phyloP scores from a whole-genome alignment of 2,329 filamentous ascomycete genomes.

The Colletotrichum abscissum region DNA sequence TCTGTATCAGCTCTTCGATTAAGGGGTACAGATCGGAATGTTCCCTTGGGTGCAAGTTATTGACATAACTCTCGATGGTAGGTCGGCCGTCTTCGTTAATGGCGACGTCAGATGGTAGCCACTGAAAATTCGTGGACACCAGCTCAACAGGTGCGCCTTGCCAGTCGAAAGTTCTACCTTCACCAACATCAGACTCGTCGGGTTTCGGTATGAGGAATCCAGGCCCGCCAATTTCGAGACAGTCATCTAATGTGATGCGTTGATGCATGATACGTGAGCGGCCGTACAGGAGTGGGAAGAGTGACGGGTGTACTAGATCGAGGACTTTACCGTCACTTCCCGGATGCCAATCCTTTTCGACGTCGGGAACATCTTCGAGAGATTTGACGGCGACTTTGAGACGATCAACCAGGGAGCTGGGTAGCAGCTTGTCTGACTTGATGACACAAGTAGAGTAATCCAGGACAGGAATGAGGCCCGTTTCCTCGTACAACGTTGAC shows the following conservation, averaged over 20 bases:
- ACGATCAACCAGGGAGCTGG: conserved; percentile 41
- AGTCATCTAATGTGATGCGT: conserved; percentile 49
- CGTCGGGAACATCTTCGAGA: conserved; percentile 64
- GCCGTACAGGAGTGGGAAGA: conserved; percentile 70
- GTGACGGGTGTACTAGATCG: conserved; percentile 72
- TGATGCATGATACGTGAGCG: conserved; percentile 48
- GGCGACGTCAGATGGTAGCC: conserved; percentile 62
- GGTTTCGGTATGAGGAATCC: conserved; percentile 43
- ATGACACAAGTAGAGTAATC: conserved; percentile 46
- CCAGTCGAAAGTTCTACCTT: not conserved
- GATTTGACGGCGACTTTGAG: conserved; percentile 55
- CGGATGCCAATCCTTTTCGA: conserved; percentile 70
- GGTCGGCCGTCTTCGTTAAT: conserved; percentile 46
- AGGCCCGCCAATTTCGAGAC: conserved; percentile 47
- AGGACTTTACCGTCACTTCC: conserved; percentile 66
- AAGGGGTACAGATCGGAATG: conserved; percentile 52
- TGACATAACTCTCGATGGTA: conserved; percentile 63
- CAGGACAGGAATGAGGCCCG: conserved; percentile 46
- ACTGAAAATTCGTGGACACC: conserved; percentile 50
- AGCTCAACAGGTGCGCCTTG: not conserved
- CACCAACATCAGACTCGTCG: not conserved
- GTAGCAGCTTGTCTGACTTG: conserved; percentile 48
- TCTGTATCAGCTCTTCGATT: conserved; percentile 54
- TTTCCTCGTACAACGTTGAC: conserved; percentile 45
- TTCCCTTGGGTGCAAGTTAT: conserved; percentile 60